These are phyloP conservation scores for Dendrostoma leiphaemia DNA, from an alignment of 2,329 filamentous ascomycete genomes.

Conservation along the genomic window DNA sequence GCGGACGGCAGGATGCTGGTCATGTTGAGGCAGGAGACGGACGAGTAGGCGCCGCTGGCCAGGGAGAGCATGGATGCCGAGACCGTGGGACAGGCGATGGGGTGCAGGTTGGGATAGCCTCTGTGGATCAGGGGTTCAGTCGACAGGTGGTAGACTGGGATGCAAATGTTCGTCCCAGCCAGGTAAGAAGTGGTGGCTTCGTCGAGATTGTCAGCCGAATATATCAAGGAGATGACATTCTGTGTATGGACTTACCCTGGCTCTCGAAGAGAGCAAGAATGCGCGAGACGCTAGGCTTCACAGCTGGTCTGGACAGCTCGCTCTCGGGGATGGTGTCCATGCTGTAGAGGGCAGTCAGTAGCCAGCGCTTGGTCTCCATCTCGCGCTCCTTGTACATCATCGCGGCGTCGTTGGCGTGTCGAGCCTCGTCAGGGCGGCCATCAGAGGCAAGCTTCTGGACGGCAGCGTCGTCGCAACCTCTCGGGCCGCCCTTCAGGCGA, in stretches of 20 bases:
- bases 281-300: conserved; percentile 27
- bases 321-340: conserved; percentile 34
- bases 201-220: background rate
- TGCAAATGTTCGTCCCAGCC: conserved; percentile 39
- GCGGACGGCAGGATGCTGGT: conserved; percentile 55
- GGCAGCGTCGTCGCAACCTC: conserved; percentile 22
- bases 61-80: conserved; percentile 35
- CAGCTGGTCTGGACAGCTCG: conserved; percentile 15
- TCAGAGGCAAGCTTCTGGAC: background rate
- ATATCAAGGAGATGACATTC: conserved; percentile 21
- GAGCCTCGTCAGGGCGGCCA: background rate
- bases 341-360: conserved; percentile 42
- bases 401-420: conserved; percentile 34
- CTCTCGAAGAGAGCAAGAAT: conserved; percentile 52
- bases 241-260: conserved; percentile 39
- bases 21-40: conserved; percentile 53
- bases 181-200: conserved; percentile 50
- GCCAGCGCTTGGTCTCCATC: conserved; percentile 36
- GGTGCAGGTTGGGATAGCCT: conserved; percentile 38
- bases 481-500: conserved; percentile 52
- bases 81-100: conserved; percentile 37
- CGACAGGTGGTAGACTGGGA: conserved; percentile 46
- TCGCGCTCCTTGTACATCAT: conserved; percentile 50
- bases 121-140: conserved; percentile 36
- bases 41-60: conserved; percentile 42